These are phyloP conservation scores for Kluyveromyces siamensis DNA, from an alignment of 805 yeast genomes.

Conservation along the genomic window DNA sequence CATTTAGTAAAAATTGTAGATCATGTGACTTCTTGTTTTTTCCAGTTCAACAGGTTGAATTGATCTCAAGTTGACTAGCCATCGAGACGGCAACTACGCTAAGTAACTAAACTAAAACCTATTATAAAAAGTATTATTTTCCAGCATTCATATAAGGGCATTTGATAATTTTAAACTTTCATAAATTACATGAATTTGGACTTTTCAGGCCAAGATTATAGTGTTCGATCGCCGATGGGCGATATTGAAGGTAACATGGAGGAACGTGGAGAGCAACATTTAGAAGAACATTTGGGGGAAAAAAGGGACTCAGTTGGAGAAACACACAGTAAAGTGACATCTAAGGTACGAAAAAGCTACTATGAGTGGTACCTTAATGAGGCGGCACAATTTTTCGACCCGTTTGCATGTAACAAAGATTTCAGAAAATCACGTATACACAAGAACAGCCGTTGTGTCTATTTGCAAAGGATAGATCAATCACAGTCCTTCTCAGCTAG, in stretches of 20 bases:
- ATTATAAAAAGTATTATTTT: too few species aligned
- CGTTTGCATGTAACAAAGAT: slow-evolving; percentile 9
- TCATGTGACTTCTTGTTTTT: neutral
- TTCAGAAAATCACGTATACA: slow-evolving; percentile 14
- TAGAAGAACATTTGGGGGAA: neutral
- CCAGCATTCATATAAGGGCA: neutral
- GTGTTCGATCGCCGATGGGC: neutral
- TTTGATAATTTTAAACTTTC: neutral
- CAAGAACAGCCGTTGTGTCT: slow-evolving; percentile 9
- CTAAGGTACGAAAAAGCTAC: slow-evolving; percentile 7
- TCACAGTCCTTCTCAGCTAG: neutral
- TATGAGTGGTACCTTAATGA: slow-evolving; percentile 14
- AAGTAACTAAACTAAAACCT: too few species aligned
- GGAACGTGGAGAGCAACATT: neutral
- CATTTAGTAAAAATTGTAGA: neutral
- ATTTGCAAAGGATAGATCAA: slow-evolving; percentile 3
- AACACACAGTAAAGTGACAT: neutral
- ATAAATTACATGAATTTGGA: neutral
- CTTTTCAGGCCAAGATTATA: neutral
- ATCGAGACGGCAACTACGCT: too few species aligned
- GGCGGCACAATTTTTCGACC: slow-evolving; percentile 12
- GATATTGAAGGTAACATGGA: neutral
- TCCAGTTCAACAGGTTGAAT: too few species aligned
- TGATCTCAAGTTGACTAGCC: too few species aligned
- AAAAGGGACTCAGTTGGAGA: too few species aligned